Evolutionary conservation across 192 early-diverging fungal species (phyloP).

Genomic region (Podila epicladia): DNA sequence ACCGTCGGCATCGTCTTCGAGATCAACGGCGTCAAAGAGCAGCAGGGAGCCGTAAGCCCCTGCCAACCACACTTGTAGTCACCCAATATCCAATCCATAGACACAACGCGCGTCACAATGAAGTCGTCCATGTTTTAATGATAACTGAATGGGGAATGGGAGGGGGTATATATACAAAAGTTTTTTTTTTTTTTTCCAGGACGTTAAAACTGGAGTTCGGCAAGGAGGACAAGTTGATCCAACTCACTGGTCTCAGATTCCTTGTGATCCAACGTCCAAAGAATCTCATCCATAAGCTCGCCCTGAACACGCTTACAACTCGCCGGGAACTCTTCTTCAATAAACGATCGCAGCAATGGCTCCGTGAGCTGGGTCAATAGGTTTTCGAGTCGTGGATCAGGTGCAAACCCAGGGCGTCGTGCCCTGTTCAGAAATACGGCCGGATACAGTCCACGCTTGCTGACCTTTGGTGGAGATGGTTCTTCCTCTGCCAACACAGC

Average conservation of each 20-base stretch:
- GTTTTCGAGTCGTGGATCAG: conserved; percentile 25
- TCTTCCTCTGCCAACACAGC: background rate
- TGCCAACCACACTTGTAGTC: too few species aligned
- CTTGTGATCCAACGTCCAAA: conserved; percentile 30
- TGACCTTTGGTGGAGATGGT: background rate
- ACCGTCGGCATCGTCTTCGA: background rate
- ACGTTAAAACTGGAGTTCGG: conserved; percentile 21
- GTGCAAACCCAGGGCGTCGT: conserved; percentile 10
- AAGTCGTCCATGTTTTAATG: too few species aligned
- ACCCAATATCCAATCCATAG: too few species aligned
- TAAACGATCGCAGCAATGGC: conserved; percentile 27
- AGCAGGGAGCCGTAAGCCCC: too few species aligned
- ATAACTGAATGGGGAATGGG: too few species aligned
- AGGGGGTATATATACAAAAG: background rate
- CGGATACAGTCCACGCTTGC: background rate
- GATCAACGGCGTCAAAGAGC: too few species aligned
- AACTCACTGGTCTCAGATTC: conserved; percentile 5
- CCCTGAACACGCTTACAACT: conserved; percentile 41
- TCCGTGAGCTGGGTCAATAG: conserved; percentile 34
- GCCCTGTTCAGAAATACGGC: background rate
- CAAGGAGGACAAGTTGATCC: conserved; percentile 21
- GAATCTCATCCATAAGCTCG: conserved; percentile 40
- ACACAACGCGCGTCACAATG: too few species aligned
- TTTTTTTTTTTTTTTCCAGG: background rate
- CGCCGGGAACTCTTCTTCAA: conserved; percentile 36